Base-by-base conservation (phyloP, 2,329 filamentous ascomycete species). In the Penicillium olsonii region DNA sequence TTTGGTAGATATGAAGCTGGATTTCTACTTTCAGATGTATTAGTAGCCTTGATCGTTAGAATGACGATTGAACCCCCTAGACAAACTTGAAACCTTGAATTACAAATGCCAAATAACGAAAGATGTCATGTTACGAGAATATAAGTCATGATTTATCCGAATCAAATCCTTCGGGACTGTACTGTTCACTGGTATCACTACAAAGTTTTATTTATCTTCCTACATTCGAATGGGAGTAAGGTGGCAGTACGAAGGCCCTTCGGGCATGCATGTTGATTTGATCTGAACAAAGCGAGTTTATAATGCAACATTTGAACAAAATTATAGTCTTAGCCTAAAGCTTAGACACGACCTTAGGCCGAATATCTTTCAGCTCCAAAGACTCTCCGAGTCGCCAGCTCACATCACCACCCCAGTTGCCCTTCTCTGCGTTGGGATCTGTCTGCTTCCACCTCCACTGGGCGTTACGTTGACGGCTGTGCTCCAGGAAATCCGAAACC, bases 371-470 rank as follows among this genome's bases (percentile, higher is more conserved):
- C 4, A 69, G 53, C 39, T 69, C 67, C 44, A 59, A 61, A 22
- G 63, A 61, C 35, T 59, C 50, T 15, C 76, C 76, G 51, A 78
- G 64, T 12, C 76, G 67, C 76, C 77, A 79, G 41, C 74, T 77
- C 1, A 79, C 76, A 50, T 71, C 70, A 40, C 73, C 71, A n/a
- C 71, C 71, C 71, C 73, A 75, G 29, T 71, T 66, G 41, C 62
- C 60, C 17, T 62, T 63, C 22, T 62, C 65, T 2, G 55, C 45
- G 26, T 62, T 62, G 12, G 57, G 53, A 26, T 62, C 20, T 1
- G 47, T 43, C 11, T 59, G 59, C 66, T 80, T 82, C 81, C 80
- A 84, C 15, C 72, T 63, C 81, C 81, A 84, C 20, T 78, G 66
- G 2, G 62, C 43, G 15, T 75, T 63, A 1, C 62, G 63, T 62